A percentile compares a stretch with the other conserved stretches of the same genome.
Conservation (phyloP, 177 flowering plant genomes). For the Vitis hybrid region DNA sequence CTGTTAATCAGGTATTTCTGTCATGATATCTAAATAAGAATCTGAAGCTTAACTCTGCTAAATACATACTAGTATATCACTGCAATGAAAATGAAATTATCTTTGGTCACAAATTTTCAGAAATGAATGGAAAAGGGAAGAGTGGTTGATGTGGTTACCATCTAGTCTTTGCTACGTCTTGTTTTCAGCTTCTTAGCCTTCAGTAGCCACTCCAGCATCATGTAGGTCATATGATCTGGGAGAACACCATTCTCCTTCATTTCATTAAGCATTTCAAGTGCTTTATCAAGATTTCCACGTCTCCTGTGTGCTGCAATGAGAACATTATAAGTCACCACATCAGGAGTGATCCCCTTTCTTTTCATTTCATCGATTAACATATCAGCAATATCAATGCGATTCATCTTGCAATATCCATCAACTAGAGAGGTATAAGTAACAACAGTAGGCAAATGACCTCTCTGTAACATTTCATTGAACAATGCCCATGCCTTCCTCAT, state of each 20-base stretch:
- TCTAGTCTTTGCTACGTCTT: no score
- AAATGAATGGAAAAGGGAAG: no score
- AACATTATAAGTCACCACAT: slow-evolving; percentile 38
- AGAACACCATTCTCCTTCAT: slow-evolving; percentile 31
- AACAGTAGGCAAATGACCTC: slow-evolving; percentile 33
- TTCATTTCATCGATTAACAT: slow-evolving; percentile 35
- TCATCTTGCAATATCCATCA: slow-evolving; percentile 44
- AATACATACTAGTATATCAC: no score
- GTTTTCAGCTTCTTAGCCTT: no score
- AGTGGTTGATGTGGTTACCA: no score
- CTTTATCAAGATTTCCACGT: slow-evolving; percentile 24
- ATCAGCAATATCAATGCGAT: slow-evolving; percentile 34
- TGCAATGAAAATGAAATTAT: no score
- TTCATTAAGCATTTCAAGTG: slow-evolving; percentile 22
- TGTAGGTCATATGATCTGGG: slow-evolving; percentile 16
- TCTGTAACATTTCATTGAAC: slow-evolving; percentile 34
- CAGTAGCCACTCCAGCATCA: background rate
- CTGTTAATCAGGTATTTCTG: no score
- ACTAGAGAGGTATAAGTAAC: slow-evolving; percentile 55
- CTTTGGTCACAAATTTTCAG: no score
- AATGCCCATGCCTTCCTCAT: slow-evolving; percentile 39
- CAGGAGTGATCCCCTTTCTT: slow-evolving; percentile 26
- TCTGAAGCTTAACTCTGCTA: no score
- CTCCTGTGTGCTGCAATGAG: slow-evolving; percentile 36
- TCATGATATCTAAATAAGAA: no score